phyloP scores from a whole-genome alignment of 441 rosid genomes.

The Mallotus repandus region DNA sequence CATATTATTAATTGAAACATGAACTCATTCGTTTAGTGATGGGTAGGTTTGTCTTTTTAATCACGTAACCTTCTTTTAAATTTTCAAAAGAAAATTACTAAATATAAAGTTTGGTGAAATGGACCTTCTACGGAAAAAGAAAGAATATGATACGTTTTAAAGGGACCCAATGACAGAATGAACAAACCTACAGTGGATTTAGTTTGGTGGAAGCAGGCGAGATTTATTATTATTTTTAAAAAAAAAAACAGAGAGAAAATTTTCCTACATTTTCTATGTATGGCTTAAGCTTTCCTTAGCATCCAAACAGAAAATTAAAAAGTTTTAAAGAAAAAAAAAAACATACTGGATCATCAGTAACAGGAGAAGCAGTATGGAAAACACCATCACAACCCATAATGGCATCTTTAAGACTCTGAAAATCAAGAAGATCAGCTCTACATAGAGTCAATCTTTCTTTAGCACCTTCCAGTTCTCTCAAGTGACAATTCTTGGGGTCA shows the following conservation, averaged over 20 bases:
- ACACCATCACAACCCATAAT: conserved; percentile 81
- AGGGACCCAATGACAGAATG: not conserved
- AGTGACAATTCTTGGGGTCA: conserved; percentile 81
- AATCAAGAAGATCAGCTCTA: conserved; percentile 85
- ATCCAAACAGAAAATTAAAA: conserved; percentile 21
- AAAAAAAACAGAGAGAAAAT: too few relatives aligned
- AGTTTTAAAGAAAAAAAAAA: not conserved
- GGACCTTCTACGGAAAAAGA: not conserved
- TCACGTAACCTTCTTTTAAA: too few relatives aligned
- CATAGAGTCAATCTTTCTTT: conserved; percentile 65
- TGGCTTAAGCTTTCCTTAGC: conserved; percentile 7
- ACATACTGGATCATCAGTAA: conserved; percentile 84
- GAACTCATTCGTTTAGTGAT: too few relatives aligned
- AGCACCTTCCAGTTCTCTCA: conserved; percentile 86
- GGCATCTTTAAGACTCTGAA: conserved; percentile 51
- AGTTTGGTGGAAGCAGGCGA: not conserved
- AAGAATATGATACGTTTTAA: not conserved
- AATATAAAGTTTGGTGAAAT: not conserved
- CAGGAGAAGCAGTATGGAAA: conserved; percentile 86
- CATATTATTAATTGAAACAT: too few relatives aligned
- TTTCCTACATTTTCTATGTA: not conserved
- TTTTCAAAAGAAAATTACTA: too few relatives aligned
- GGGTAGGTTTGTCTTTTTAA: too few relatives aligned
- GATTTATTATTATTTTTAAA: too few relatives aligned
- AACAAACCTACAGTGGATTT: not conserved